Conservation (phyloP, 495 filamentous ascomycete genomes). For the Cercophora samala region DNA sequence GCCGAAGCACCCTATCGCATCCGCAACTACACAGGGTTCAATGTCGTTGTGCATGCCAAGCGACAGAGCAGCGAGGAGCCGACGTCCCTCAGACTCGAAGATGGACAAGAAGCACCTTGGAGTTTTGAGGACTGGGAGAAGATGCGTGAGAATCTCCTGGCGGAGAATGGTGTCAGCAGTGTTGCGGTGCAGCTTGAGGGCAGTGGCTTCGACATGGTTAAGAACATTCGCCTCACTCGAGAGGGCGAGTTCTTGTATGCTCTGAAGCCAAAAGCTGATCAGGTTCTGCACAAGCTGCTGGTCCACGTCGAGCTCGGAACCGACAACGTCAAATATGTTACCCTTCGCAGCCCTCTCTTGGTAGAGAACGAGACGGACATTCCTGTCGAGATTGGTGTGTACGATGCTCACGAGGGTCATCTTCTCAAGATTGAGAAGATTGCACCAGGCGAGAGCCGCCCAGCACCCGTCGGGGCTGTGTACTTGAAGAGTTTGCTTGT, state of each 20-base stretch:
- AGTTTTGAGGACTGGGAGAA: slow-evolving; percentile 93
- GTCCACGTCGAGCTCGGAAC: slow-evolving; percentile 86
- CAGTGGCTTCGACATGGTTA: slow-evolving; percentile 87
- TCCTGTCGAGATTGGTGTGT: slow-evolving; percentile 90
- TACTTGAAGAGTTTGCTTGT: slow-evolving; percentile 88
- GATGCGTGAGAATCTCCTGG: slow-evolving; percentile 83
- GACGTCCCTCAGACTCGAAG: slow-evolving; percentile 72
- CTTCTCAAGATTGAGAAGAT: slow-evolving; percentile 98
- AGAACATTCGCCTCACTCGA: slow-evolving; percentile 83
- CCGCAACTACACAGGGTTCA: slow-evolving; percentile 92
- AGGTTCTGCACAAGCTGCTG: slow-evolving; percentile 79
- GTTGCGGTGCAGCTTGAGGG: slow-evolving; percentile 84
- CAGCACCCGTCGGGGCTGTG: slow-evolving; percentile 87
- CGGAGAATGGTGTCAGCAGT: slow-evolving; percentile 69
- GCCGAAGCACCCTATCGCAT: slow-evolving; percentile 90
- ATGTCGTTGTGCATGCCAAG: slow-evolving; percentile 77
- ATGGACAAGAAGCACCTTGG: slow-evolving; percentile 92
- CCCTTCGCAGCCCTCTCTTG: slow-evolving; percentile 88
- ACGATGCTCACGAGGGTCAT: slow-evolving; percentile 81
- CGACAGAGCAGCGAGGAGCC: slow-evolving; percentile 54
- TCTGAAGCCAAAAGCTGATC: slow-evolving; percentile 72
- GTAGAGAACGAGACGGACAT: slow-evolving; percentile 99
- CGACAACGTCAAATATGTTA: slow-evolving; percentile 97
- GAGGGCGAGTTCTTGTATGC: slow-evolving; percentile 90
- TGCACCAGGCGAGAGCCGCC: slow-evolving; percentile 83